phyloP scores from a whole-genome alignment of 306 rosid species.

The Rosa lucieae region DNA sequence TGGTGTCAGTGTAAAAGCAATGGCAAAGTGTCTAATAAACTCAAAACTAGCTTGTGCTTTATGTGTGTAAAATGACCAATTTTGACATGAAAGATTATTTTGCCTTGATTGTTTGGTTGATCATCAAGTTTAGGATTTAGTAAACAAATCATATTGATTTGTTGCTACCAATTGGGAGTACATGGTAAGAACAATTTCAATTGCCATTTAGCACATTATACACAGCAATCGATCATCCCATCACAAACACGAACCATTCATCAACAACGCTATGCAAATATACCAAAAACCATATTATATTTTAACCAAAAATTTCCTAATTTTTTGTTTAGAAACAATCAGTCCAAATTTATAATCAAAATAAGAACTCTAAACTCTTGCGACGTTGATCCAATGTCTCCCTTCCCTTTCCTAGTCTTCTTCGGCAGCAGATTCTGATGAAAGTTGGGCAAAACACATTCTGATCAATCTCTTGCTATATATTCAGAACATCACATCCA shows the following conservation, averaged over 20 bases:
- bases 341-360: background rate
- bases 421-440: constrained; percentile 61
- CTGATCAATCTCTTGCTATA: background rate
- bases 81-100: too few species aligned
- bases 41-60: too few species aligned
- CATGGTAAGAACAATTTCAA: too few species aligned
- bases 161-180: too few species aligned
- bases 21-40: too few species aligned
- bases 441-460: constrained; percentile 50
- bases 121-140: too few species aligned
- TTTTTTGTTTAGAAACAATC: constrained; percentile 1
- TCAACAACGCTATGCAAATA: background rate
- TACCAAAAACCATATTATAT: background rate
- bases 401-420: constrained; percentile 49
- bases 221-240: background rate
- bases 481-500: constrained; percentile 1
- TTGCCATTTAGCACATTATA: too few species aligned
- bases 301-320: background rate
- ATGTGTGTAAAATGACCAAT: too few species aligned
- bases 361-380: constrained; percentile 45
- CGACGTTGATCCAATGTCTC: constrained; percentile 57
- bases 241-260: background rate
- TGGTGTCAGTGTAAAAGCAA: too few species aligned
- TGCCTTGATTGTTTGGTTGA: too few species aligned
- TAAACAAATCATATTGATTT: too few species aligned